Percentiles rank a stretch among this genome's conserved stretches.
Conservation (phyloP, 257 asterid genomes). For the Nicotiana benthamiana region DNA sequence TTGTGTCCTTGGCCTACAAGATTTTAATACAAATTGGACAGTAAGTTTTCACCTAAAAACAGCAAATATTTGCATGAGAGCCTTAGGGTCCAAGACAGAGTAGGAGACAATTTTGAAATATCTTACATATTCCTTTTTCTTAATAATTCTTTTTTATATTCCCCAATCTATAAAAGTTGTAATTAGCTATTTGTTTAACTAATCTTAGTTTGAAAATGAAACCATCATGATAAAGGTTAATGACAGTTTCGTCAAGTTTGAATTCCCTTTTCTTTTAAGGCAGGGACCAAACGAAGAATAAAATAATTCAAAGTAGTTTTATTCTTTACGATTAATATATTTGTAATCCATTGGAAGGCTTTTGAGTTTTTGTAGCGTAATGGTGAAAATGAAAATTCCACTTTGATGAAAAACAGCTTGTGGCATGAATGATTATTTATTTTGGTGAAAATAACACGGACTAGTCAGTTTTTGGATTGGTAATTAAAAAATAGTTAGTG, state of each 20-base stretch:
- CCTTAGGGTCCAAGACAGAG: conserved; percentile 55
- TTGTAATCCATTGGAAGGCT: not conserved
- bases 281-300: conserved; percentile 8
- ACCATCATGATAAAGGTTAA: conserved; percentile 7
- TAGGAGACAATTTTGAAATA: conserved; percentile 15
- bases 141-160: not conserved
- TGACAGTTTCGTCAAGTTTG: not conserved
- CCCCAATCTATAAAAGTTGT: not conserved
- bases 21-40: conserved; percentile 23
- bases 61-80: conserved; percentile 23
- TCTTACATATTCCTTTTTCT: not conserved
- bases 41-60: conserved; percentile 39
- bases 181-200: not conserved
- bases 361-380: conserved; percentile 9
- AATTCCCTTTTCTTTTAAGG: conserved; percentile 33
- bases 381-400: conserved; percentile 9
- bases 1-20: conserved; percentile 27
- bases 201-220: not conserved
- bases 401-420: conserved; percentile 1
- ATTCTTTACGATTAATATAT: conserved; percentile 4
- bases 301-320: conserved; percentile 3
- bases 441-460: not conserved
- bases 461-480: too few species aligned
- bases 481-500: too few species aligned
- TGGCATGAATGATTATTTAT: conserved; percentile 22